Base-by-base conservation (phyloP, 495 filamentous ascomycete species). In the Tuber melanosporum region DNA sequence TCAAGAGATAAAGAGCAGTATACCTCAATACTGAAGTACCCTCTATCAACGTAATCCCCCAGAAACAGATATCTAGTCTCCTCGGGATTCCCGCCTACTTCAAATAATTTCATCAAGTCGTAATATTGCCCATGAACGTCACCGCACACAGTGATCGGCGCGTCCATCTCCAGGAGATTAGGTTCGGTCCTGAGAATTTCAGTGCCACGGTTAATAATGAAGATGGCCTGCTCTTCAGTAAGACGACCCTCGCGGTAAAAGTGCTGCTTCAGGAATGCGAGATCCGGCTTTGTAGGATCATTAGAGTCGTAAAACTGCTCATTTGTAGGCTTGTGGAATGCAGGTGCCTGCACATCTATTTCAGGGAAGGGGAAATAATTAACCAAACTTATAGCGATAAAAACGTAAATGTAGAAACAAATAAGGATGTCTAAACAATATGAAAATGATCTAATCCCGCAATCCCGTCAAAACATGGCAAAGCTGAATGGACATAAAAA, bases 61-160 rank as follows among this genome's bases (percentile, higher is more conserved):
- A 99, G 87, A 86, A 99, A 99, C 52, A 99, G 89, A 86, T 99
- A 99, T 79, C 95, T 86, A 42, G 95, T 99, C 83, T 98, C 95
- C 69, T 94, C 91, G 42, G 95, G 95, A 83, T 99, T 96, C 76
- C 95, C 95, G 79, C 95, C 95, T 72, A 99, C 95, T 85, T 99
- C 95, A 85, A 99, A 99, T 39, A 99, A 88, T 87, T 99, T 99
- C 95, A 99, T 99, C 84, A 99, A 85, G 86, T 99, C 95, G 83
- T 97, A 98, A 85, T 97, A 99, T 86, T 99, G 95, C 75, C 95
- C 95, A 85, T 99, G 95, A 73, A 99, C 94, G 83, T 99, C 95
- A 82, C 95, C 95, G 83, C 95, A 99, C 49, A 99, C 95, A n/a
- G 95, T 99, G 84, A 99, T 99, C 43, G 95, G 95, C 45, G 95